Evolutionary conservation across 768 basidiomycete genomes (phyloP), one percentile per base, ranked within the genome.

Genomic region (Suillus sp.): DNA sequence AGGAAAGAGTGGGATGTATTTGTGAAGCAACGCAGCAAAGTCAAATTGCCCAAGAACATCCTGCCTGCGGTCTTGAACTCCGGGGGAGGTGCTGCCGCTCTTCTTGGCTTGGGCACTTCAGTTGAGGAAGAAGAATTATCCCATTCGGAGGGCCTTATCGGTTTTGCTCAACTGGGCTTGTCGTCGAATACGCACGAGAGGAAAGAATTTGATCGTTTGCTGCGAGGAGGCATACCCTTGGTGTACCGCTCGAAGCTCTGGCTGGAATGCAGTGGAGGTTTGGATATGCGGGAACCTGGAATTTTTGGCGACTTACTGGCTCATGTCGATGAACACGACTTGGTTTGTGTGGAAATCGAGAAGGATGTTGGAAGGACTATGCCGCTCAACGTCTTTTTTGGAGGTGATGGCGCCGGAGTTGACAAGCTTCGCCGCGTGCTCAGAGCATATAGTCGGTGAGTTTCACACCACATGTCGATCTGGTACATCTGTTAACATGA

Each of bases 361-460:
- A 98, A 99, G 78, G 96, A 99, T 70, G 91, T 95, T 0, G 89
- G 91, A 65, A 77, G 91, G 81, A 92, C 95, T 69, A 90, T 96
- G 91, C 95, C 96, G 0, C 77, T 94, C 50, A 97, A 97, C 70
- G 85, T 99, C 35, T 99, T 97, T 80, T 99, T 98, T 78, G 97
- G 95, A 0, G 95, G 96, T 0, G 95, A 97, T 75, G 97, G 97
- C 0, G 92, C 88, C 0, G 97, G 97, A 3, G 95, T 98, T 14
- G 85, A 88, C 58, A 99, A 99, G 77, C 77, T 99, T 61, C 81
- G 96, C 59, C 83, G 95, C 66, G 93, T 99, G 42, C 80, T 99
- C 77, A 85, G 83, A 54, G 97, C 96, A 0, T 99, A 96, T 75
- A 95, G 95, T 71, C 86, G 93, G 96, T 93, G 62, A 71, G 91